Conservation (phyloP, 2,329 filamentous ascomycete species). For the Phialemoniopsis sp. region DNA sequence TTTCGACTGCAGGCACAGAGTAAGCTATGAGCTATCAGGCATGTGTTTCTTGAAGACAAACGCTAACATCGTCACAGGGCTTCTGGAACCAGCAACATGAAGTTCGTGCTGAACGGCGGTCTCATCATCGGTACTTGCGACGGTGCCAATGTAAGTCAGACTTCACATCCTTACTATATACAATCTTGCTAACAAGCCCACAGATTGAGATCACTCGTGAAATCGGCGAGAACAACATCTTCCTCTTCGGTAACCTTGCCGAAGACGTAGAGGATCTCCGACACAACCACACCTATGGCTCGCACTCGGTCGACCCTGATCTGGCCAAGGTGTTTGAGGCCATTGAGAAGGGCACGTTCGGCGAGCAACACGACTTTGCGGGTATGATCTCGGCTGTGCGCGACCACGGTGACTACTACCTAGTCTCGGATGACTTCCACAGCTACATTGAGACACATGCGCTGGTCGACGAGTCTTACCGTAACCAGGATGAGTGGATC, state of each 20-base stretch:
- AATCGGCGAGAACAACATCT: constrained; percentile 95
- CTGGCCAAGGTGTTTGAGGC: constrained; percentile 78
- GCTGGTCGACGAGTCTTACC: constrained; percentile 88
- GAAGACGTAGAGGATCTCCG: constrained; percentile 97
- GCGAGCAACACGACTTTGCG: constrained; percentile 72
- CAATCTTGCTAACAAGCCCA: constrained; percentile 11
- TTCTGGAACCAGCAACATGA: constrained; percentile 96
- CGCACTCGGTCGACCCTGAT: constrained; percentile 71
- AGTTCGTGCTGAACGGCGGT: constrained; percentile 96
- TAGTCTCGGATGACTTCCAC: constrained; percentile 96
- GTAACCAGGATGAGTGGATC: constrained; percentile 88
- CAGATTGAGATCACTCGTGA: constrained; percentile 97
- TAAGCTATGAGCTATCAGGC: constrained; percentile 34
- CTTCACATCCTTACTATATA: constrained; percentile 1
- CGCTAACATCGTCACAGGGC: constrained; percentile 32
- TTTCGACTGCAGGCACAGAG: constrained; percentile 96
- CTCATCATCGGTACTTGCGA: constrained; percentile 98
- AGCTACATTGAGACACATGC: constrained; percentile 89
- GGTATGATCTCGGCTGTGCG: constrained; percentile 80
- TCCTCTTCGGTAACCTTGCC: constrained; percentile 93
- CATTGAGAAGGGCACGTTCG: constrained; percentile 79
- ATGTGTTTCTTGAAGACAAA: no score
- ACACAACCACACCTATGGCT: constrained; percentile 80
- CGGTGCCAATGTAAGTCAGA: constrained; percentile 77
- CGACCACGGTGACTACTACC: constrained; percentile 94